Evolutionary conservation across 192 early-diverging fungal species (phyloP).

Genomic region (Backusella westeae): DNA sequence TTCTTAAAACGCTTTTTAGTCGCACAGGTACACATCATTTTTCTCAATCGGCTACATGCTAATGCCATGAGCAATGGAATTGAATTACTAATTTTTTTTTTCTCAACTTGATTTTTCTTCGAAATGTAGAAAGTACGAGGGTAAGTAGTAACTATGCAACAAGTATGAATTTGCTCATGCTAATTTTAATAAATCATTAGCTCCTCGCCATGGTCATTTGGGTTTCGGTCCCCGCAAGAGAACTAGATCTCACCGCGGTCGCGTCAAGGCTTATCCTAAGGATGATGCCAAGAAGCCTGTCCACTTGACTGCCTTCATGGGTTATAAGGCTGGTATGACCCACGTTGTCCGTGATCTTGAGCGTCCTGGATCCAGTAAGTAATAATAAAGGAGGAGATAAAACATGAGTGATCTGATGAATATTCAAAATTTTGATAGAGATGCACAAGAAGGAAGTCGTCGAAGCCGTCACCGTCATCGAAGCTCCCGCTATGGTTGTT

Average conservation of each 20-base stretch:
- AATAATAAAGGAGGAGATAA: too few relatives aligned
- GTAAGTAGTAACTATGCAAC: not conserved
- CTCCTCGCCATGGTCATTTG: slow-evolving; percentile 88
- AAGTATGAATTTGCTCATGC: too few relatives aligned
- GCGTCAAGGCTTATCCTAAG: slow-evolving; percentile 97
- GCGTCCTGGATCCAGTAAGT: too few relatives aligned
- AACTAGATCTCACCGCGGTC: slow-evolving; percentile 46
- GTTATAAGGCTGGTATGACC: too few relatives aligned
- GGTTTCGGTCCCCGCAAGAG: slow-evolving; percentile 80
- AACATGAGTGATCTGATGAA: too few relatives aligned
- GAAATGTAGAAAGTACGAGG: slow-evolving; percentile 94
- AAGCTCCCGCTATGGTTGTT: slow-evolving; percentile 95
- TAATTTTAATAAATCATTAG: slow-evolving; percentile 15
- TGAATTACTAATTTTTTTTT: slow-evolving; percentile 6
- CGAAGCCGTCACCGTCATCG: slow-evolving; percentile 98
- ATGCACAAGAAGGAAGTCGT: slow-evolving; percentile 99
- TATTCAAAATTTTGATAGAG: slow-evolving; percentile 36
- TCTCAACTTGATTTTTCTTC: slow-evolving; percentile 7
- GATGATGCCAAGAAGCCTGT: slow-evolving; percentile 94
- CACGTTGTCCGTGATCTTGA: too few relatives aligned
- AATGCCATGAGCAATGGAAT: not conserved
- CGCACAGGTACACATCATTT: slow-evolving; percentile 18
- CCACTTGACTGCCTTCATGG: slow-evolving; percentile 76
- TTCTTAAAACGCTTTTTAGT: not conserved
- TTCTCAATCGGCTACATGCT: not conserved